Conservation (phyloP, 2,329 filamentous ascomycete species). For the Capronia coronata region DNA sequence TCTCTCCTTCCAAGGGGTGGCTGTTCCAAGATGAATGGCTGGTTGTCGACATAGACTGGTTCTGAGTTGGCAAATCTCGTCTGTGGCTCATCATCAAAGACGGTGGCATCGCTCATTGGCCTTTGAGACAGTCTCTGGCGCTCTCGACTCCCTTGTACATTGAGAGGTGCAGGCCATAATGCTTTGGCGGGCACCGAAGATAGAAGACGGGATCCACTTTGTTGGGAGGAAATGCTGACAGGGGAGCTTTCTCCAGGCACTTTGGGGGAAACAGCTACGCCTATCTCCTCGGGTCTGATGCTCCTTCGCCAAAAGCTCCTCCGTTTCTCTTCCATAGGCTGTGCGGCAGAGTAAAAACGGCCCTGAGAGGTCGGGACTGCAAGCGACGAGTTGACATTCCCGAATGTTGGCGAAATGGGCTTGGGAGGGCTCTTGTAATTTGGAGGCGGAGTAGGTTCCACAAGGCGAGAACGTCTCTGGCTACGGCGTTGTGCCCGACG, state of each 20-base stretch:
- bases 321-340: conserved; percentile 22
- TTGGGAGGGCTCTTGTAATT: conserved; percentile 18
- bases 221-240: conserved; percentile 33
- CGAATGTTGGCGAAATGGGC: conserved; percentile 17
- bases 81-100: conserved; percentile 37
- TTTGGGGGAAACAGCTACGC: conserved; percentile 32
- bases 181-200: conserved; percentile 33
- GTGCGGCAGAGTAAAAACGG: conserved; percentile 22
- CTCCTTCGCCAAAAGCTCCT: conserved; percentile 30
- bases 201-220: conserved; percentile 36
- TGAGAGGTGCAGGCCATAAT: conserved; percentile 37
- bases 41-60: conserved; percentile 21
- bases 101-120: conserved; percentile 32
- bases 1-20: conserved; percentile 10
- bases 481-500: conserved; percentile 28
- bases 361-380: conserved; percentile 6
- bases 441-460: conserved; percentile 33
- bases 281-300: conserved; percentile 30
- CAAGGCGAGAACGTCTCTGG: conserved; percentile 35
- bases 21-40: conserved; percentile 18
- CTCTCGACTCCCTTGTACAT: conserved; percentile 12
- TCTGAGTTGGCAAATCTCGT: conserved; percentile 2
- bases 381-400: conserved; percentile 1
- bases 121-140: conserved; percentile 15
- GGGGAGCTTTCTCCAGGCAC: conserved; percentile 30